A percentile compares a stretch with the other conserved stretches of the same genome.
Conservation (phyloP, 768 basidiomycete genomes). For the Suillus clintonianus region DNA sequence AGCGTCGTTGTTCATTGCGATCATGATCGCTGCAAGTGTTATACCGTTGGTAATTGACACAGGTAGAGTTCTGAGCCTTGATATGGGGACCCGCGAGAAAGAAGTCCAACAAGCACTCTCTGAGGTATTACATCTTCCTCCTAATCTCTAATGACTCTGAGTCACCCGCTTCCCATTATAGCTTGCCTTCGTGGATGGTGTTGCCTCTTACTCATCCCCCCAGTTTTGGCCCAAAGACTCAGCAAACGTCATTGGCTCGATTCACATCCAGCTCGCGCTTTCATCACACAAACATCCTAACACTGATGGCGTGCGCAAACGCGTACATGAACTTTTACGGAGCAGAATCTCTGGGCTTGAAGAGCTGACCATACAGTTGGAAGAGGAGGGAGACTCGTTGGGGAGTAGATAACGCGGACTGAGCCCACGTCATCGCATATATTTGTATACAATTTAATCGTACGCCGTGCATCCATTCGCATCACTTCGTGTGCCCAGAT, state of each 20-base stretch:
- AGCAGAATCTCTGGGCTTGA: conserved; percentile 78
- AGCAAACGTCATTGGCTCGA: conserved; percentile 81
- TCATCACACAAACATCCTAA: conserved; percentile 62
- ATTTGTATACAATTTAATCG: conserved; percentile 3
- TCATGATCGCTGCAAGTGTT: conserved; percentile 93
- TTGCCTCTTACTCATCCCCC: conserved; percentile 77
- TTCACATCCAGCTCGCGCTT: conserved; percentile 83
- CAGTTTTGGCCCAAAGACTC: conserved; percentile 98
- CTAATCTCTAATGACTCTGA: background rate
- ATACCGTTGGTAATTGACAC: conserved; percentile 94
- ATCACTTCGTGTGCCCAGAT: background rate
- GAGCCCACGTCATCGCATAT: background rate
- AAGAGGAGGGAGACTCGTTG: conserved; percentile 27
- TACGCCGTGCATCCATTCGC: background rate
- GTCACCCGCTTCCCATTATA: conserved; percentile 31
- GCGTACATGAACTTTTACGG: conserved; percentile 73
- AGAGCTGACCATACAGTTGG: conserved; percentile 90
- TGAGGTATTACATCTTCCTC: conserved; percentile 49
- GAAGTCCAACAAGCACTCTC: conserved; percentile 58
- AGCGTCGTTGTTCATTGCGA: conserved; percentile 93
- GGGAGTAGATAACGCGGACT: background rate
- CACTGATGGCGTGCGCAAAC: conserved; percentile 71
- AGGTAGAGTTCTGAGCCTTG: conserved; percentile 83
- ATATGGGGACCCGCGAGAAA: conserved; percentile 66
- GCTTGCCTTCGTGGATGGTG: conserved; percentile 75